Base-by-base conservation (phyloP, 2,329 filamentous ascomycete species). In the Calonectria henricotiae region DNA sequence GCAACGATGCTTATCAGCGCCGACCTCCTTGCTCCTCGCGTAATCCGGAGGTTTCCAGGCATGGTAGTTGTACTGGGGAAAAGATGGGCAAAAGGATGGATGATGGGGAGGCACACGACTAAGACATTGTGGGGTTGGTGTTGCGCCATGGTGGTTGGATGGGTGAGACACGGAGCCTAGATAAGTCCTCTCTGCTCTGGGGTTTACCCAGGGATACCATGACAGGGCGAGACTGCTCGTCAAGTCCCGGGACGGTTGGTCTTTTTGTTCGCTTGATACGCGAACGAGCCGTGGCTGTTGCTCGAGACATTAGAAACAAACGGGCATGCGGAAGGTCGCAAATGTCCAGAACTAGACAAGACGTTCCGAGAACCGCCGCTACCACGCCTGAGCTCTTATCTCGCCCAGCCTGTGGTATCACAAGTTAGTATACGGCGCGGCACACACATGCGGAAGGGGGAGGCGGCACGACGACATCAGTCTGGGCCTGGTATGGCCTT, bases 41-140 rank as follows among this genome's bases (percentile, higher is more conserved):
- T 37, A 61, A 61, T 61, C 25, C 39, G 43, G 39, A 35, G 55
- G 12, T 27, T 41, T 30, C 41, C 54, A 23, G 55, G 23, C 23
- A 23, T 41, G 37, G 37, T 44, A 20, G 55, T 43, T 61, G 37
- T n/a, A n/a, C n/a, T 23, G n/a, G 11, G 43, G n/a, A 46, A 17
- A 46, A 17, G 20, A 46, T 30, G 25, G 55, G 55, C 39, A n/a
- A 32, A 30, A 30, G 8, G 32, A 37, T 39, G 37, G 35, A 60
- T 60, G 39, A 61, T 30, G 55, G 39, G 55, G 37, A 61, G 27
- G 55, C 55, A 41, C 39, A 61, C 39, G 55, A 61, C 55, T 43
- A 43, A 65, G 47, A 65, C 62, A 65, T 55, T 65, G 62, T 51
- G 62, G 62, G 62, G 62, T 64, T 64, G 32, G 47, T 23, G 47